phyloP scores from a whole-genome alignment of 805 yeast species.

The Zygosaccharomyces kombuchaensis region DNA sequence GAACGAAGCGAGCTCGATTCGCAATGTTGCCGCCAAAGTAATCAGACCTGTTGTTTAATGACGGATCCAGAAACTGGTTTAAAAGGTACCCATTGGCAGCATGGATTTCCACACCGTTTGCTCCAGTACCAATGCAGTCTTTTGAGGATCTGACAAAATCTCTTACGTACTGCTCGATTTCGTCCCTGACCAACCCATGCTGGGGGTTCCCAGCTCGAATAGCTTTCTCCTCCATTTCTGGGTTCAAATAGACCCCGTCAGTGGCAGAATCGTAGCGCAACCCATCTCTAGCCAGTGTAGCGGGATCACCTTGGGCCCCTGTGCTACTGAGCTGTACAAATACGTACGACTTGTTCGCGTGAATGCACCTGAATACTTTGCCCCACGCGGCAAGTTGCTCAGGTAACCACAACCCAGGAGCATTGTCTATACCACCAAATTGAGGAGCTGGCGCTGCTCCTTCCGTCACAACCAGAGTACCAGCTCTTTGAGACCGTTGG shows the following conservation, averaged over 20 bases:
- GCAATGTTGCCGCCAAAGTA: slow-evolving; percentile 51
- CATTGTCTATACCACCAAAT: slow-evolving; percentile 38
- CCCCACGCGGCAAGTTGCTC: slow-evolving; percentile 48
- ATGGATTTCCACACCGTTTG: slow-evolving; percentile 63
- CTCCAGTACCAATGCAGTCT: slow-evolving; percentile 32
- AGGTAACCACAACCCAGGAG: slow-evolving; percentile 48
- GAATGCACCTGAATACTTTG: slow-evolving; percentile 45
- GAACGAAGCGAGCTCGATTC: slow-evolving; percentile 42
- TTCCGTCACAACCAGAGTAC: slow-evolving; percentile 57
- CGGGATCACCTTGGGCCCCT: slow-evolving; percentile 40
- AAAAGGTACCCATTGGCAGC: slow-evolving; percentile 62
- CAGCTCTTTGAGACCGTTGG: slow-evolving; percentile 49
- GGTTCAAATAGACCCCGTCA: slow-evolving; percentile 33
- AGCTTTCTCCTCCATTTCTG: slow-evolving; percentile 36
- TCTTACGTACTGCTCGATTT: slow-evolving; percentile 38
- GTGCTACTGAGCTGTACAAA: slow-evolving; percentile 52
- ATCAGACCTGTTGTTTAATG: slow-evolving; percentile 44
- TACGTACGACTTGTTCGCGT: slow-evolving; percentile 43
- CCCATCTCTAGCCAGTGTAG: slow-evolving; percentile 34
- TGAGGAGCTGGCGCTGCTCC: slow-evolving; percentile 45
- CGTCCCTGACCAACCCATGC: slow-evolving; percentile 29
- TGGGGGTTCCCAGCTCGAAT: slow-evolving; percentile 28
- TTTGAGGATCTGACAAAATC: slow-evolving; percentile 44
- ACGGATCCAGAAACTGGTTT: slow-evolving; percentile 49
- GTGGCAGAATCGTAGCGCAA: slow-evolving; percentile 39